Evolutionary conservation across 306 rosid genomes (phyloP).

Genomic region (Erythrophleum fordii): DNA sequence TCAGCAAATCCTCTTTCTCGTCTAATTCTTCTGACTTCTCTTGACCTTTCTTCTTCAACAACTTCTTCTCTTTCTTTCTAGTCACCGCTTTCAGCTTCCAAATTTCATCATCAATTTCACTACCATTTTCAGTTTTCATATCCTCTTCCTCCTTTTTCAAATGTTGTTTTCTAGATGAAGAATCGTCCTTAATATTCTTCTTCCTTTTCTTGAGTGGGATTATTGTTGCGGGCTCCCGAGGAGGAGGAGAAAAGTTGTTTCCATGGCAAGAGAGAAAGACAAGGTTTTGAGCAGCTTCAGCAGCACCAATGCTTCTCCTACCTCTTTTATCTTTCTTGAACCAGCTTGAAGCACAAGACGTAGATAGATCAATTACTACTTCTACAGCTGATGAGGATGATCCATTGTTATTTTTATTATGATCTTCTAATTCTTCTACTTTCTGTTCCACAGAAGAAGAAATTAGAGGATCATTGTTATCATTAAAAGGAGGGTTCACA

Average conservation of each 20-base stretch:
- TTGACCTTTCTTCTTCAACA: background rate
- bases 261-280: background rate
- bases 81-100: background rate
- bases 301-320: background rate
- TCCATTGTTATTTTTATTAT: background rate
- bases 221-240: no score
- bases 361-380: background rate
- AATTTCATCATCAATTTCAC: background rate
- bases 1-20: background rate
- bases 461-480: background rate
- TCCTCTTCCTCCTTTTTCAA: background rate
- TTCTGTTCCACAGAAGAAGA: background rate
- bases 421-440: background rate
- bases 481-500: constrained; percentile 34
- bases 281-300: constrained; percentile 20
- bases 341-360: constrained; percentile 18
- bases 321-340: constrained; percentile 27
- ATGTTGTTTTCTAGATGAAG: background rate
- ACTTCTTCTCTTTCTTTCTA: background rate
- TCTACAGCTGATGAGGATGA: background rate
- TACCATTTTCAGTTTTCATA: background rate
- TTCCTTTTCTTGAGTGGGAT: background rate
- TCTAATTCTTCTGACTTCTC: background rate
- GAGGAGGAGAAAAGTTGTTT: background rate
- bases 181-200: background rate